These are phyloP conservation scores for Colletotrichum phormii DNA, from an alignment of 2,329 filamentous ascomycete species.

Conservation along the genomic window DNA sequence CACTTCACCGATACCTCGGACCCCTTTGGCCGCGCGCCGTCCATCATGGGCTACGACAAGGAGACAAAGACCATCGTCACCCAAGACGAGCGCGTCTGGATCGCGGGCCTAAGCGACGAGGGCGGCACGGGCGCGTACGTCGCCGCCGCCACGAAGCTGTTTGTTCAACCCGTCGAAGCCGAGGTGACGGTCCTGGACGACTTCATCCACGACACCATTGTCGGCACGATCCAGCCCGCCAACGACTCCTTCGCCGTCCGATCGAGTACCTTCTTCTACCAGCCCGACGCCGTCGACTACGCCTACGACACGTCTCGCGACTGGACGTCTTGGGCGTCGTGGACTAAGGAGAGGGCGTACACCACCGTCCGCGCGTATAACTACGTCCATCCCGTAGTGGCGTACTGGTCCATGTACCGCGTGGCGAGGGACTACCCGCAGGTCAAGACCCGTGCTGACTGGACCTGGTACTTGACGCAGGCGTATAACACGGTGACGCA, in stretches of 20 bases:
- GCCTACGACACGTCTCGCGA: conserved; percentile 55
- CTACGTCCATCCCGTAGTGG: conserved; percentile 67
- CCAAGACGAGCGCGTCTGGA: conserved; percentile 65
- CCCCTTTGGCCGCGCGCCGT: conserved; percentile 65
- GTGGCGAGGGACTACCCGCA: conserved; percentile 61
- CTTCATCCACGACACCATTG: conserved; percentile 64
- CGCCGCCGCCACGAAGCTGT: conserved; percentile 66
- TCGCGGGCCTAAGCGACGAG: conserved; percentile 70
- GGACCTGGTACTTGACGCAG: conserved; percentile 67
- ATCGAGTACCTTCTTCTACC: conserved; percentile 67
- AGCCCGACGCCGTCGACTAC: conserved; percentile 57
- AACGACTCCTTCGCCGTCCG: conserved; percentile 55
- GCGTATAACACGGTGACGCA: conserved; percentile 63
- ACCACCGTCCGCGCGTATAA: conserved; percentile 65
- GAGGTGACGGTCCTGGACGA: conserved; percentile 65
- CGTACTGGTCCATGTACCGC: conserved; percentile 70
- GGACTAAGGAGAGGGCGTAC: conserved; percentile 54
- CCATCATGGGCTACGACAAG: conserved; percentile 68
- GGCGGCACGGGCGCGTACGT: conserved; percentile 68
- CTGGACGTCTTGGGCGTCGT: conserved; percentile 49
- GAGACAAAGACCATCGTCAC: conserved; percentile 55
- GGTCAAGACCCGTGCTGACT: conserved; percentile 45
- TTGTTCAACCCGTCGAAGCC: conserved; percentile 57
- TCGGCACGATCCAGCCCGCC: conserved; percentile 57
- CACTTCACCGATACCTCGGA: conserved; percentile 64